Conservation (phyloP, 2,329 filamentous ascomycete species). For the Didymella pinodella region DNA sequence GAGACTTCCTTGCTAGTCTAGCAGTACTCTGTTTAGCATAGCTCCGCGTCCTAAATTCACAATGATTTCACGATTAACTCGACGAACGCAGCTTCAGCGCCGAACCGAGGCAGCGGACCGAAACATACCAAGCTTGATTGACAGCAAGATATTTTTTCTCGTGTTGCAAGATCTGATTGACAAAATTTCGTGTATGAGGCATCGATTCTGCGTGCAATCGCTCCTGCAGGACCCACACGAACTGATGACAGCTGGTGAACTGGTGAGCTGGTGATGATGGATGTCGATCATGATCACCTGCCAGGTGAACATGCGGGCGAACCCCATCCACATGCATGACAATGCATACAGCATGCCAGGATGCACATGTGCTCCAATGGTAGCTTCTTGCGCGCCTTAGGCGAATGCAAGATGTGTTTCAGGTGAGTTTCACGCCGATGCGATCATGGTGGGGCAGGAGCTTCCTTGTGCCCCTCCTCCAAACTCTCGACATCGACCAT, state of each 20-base stretch:
- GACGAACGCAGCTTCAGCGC: background rate
- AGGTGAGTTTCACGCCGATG: constrained; percentile 21
- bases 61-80: background rate
- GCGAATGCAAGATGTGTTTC: constrained; percentile 20
- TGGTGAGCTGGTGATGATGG: constrained; percentile 2
- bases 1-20: no score
- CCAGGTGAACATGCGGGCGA: constrained; percentile 5
- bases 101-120: background rate
- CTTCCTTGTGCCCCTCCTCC: constrained; percentile 32
- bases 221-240: background rate
- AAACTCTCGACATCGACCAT: constrained; percentile 26
- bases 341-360: background rate
- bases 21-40: no score
- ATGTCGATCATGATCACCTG: constrained; percentile 13
- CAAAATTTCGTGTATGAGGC: background rate
- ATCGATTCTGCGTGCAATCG: background rate
- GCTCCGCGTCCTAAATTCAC: no score
- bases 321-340: background rate
- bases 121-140: background rate
- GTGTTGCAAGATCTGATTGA: background rate
- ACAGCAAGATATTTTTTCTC: background rate
- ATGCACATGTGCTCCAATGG: constrained; percentile 11
- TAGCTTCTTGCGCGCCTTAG: background rate
- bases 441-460: constrained; percentile 34
- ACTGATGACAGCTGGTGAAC: background rate